These are phyloP conservation scores for Colletotrichum sp. DNA, from an alignment of 2,329 filamentous ascomycete genomes.

Conservation along the genomic window DNA sequence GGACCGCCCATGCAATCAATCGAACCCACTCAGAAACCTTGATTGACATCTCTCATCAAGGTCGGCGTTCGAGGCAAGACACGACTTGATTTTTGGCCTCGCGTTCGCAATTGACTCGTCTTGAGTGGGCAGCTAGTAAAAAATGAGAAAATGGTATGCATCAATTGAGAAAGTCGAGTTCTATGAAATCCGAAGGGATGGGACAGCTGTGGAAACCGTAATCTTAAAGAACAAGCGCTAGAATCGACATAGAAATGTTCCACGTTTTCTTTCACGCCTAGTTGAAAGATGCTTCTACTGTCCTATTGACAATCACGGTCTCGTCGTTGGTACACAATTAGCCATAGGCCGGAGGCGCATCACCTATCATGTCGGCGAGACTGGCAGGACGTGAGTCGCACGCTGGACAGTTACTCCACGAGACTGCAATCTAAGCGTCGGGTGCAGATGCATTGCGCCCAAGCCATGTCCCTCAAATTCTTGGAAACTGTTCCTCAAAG, in stretches of 20 bases:
- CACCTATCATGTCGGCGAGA: background rate
- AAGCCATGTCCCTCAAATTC: background rate
- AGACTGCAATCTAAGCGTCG: background rate
- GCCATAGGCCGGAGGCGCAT: background rate
- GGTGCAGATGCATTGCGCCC: background rate
- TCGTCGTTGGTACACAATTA: background rate
- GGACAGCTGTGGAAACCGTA: too few relatives aligned
- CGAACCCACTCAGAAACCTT: background rate
- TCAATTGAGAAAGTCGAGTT: background rate
- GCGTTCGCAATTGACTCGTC: background rate
- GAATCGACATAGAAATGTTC: background rate
- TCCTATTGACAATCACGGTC: background rate
- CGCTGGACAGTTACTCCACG: background rate
- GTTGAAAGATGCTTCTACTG: background rate
- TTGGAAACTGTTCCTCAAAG: background rate
- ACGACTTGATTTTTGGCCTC: fast-evolving
- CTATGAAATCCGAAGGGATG: background rate
- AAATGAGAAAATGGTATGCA: fast-evolving
- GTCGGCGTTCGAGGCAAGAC: background rate
- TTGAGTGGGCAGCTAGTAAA: background rate
- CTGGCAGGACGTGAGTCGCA: background rate
- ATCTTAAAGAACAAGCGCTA: fast-evolving
- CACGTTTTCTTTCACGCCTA: background rate
- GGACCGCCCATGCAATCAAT: background rate
- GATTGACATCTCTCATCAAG: background rate